Conservation (phyloP, 176 grass and related monocot species). For the Triticum dicoccoides region DNA sequence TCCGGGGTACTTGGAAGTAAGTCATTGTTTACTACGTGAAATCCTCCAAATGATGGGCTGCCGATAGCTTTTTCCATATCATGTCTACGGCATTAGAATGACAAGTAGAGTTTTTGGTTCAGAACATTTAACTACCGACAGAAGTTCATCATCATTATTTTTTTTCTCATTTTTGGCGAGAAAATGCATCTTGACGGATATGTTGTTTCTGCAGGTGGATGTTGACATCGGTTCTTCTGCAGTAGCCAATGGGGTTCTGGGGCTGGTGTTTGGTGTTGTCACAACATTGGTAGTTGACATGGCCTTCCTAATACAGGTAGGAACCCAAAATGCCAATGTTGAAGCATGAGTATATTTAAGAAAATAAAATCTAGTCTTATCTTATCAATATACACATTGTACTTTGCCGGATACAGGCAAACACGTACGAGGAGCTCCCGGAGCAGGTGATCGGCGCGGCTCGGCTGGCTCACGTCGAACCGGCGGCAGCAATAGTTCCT, state of each 20-base stretch:
- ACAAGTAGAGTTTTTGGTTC: not conserved
- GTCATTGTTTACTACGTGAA: not conserved
- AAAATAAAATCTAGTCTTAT: not conserved
- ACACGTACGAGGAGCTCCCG: conserved; percentile 78
- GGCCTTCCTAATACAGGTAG: conserved; percentile 94
- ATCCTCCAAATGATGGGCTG: not conserved
- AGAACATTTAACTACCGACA: conserved; percentile 1
- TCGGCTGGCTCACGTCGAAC: conserved; percentile 75
- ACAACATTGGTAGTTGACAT: conserved; percentile 87
- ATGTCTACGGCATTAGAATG: not conserved
- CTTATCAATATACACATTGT: not conserved
- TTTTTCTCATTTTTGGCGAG: not conserved
- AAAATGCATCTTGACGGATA: not conserved
- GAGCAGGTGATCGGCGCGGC: conserved; percentile 84
- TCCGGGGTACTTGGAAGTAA: conserved; percentile 84
- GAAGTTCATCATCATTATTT: not conserved
- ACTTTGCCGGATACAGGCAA: conserved; percentile 46
- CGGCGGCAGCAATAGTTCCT: conserved; percentile 52
- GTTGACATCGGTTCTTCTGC: conserved; percentile 93
- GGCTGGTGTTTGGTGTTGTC: conserved; percentile 81
- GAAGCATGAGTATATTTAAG: not conserved
- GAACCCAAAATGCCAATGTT: not conserved
- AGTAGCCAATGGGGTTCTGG: conserved; percentile 92
- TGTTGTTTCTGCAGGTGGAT: conserved; percentile 56
- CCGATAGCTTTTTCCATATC: not conserved